phyloP scores from a whole-genome alignment of 768 basidiomycete genomes.

The Suillus fuscotomentosus region DNA sequence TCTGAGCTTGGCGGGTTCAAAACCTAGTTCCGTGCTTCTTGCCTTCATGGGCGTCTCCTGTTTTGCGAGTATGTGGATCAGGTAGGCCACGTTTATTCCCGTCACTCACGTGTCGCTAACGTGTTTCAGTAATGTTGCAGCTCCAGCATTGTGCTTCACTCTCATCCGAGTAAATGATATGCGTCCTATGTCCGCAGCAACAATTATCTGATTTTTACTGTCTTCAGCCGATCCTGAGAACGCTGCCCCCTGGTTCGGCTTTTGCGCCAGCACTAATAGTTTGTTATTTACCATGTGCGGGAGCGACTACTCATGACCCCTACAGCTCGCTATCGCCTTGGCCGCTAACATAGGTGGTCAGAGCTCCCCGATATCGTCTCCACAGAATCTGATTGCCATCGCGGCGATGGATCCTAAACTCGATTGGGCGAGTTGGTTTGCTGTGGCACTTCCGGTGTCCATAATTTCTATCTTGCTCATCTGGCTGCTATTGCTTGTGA shows the following conservation, averaged over 20 bases:
- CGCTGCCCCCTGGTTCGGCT: constrained; percentile 78
- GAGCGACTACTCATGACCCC: constrained; percentile 3
- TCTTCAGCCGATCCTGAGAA: constrained; percentile 85
- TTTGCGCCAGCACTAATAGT: constrained; percentile 94
- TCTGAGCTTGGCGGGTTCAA: constrained; percentile 85
- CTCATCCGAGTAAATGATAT: constrained; percentile 74
- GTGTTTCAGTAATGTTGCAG: constrained; percentile 82
- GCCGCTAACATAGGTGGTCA: constrained; percentile 98
- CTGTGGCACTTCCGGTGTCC: constrained; percentile 90
- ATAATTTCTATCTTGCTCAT: constrained; percentile 85
- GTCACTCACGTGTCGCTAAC: neutral
- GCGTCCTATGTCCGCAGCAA: neutral
- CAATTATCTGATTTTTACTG: constrained; percentile 9
- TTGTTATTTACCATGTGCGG: constrained; percentile 29
- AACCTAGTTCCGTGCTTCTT: constrained; percentile 82
- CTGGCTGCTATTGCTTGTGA: constrained; percentile 84
- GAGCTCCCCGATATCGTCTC: constrained; percentile 95
- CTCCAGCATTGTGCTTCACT: constrained; percentile 95
- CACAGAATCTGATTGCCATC: constrained; percentile 94
- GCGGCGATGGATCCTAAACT: constrained; percentile 81
- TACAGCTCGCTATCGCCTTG: constrained; percentile 91
- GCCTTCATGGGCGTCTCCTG: constrained; percentile 98
- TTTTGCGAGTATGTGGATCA: constrained; percentile 99
- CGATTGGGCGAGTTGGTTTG: constrained; percentile 93
- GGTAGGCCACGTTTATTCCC: constrained; percentile 38